Base-by-base conservation (phyloP, 2,329 filamentous ascomycete species). In the Venturia pyrina region DNA sequence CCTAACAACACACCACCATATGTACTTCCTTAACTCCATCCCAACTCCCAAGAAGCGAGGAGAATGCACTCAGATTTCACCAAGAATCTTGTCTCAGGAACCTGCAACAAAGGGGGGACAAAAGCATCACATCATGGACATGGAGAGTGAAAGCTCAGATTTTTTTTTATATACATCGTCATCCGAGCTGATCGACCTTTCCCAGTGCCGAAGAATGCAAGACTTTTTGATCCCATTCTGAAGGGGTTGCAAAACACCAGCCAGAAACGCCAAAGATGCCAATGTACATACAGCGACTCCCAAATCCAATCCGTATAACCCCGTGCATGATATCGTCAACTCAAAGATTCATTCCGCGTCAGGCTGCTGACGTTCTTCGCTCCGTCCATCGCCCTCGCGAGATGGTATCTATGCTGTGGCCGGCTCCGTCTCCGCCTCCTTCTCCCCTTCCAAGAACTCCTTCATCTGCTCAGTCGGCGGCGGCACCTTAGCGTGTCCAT, bases 381-480 rank as follows among this genome's bases (percentile, higher is more conserved):
- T 19, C 53, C 53, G n/a, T 15, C 15, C 6, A 37, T 37, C 19
- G 17, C 53, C 7, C 28, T 21, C 15, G 10, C 15, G 15, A 34
- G 6, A 37, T 37, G 19, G 15, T n/a, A 13, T 7, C 5, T 28
- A 37, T 15, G 24, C n/a, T 17, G 15, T 19, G 15, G 15, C 24
- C 8, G 37, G 1, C 11, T 40, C 37, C 46, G 6, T 34, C 17
- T 37, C 28, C 21, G 50, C 50, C 24, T 59, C 11, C 41, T 4
- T 37, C 28, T 59, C 53, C 28, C 28, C 32, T 17, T 59, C 32
- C 53, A 59, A 59, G 13, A 59, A 59, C 53, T 59, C 53, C 53
- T 34, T 59, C 53, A 59, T 59, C 53, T 59, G 53, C 28, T 59
- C 53, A 28, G 53, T 59, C 10, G 53, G 53, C 19, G 53, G 53